Evolutionary conservation across 345 rosid species (phyloP).

Genomic region (Populus tremula): DNA sequence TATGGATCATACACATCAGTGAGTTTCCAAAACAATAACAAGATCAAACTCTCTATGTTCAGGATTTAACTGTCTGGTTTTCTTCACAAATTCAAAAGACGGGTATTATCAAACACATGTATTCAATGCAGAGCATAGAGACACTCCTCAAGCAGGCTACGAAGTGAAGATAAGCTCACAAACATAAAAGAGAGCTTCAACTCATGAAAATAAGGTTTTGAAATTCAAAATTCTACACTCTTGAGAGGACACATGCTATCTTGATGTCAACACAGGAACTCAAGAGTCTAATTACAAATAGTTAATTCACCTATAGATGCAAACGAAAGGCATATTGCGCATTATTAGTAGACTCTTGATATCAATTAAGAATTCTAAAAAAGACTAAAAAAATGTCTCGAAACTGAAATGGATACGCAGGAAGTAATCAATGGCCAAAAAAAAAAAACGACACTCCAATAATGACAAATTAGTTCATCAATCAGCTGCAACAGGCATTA

Average conservation of each 20-base stretch:
- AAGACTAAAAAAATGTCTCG: background rate
- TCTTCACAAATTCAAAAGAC: background rate
- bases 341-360: background rate
- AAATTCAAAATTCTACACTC: background rate
- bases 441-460: background rate
- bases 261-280: constrained; percentile 1
- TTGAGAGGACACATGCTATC: background rate
- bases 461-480: background rate
- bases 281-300: background rate
- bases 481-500: background rate
- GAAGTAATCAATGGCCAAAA: background rate
- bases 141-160: background rate
- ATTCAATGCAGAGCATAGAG: background rate
- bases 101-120: background rate
- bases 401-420: background rate
- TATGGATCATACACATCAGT: background rate
- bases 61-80: background rate
- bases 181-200: background rate
- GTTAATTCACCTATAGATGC: background rate
- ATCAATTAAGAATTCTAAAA: background rate
- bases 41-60: background rate
- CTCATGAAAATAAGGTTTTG: background rate
- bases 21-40: constrained; percentile 7
- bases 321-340: constrained; percentile 3
- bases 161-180: background rate